A percentile compares a stretch with the other conserved stretches of the same genome.
Conservation (phyloP, 2,329 filamentous ascomycete genomes). For the Colletotrichum sp. region DNA sequence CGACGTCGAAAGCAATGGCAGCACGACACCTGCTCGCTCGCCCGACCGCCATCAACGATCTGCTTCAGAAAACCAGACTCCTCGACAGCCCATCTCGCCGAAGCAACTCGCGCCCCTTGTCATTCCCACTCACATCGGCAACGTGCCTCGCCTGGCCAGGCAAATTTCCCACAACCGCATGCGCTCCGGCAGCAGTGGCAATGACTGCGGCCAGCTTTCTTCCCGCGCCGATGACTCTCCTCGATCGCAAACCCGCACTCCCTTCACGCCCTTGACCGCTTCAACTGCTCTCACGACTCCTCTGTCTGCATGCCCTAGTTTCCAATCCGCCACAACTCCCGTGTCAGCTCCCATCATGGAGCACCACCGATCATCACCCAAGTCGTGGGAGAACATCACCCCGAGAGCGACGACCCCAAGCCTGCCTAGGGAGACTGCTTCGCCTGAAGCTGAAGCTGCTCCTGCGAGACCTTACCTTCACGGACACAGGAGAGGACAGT, state of each 20-base stretch:
- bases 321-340: conserved; percentile 35
- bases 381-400: conserved; percentile 43
- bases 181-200: conserved; percentile 47
- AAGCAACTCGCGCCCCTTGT: conserved; percentile 61
- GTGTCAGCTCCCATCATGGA: conserved; percentile 53
- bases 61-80: conserved; percentile 13
- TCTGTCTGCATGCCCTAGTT: conserved; percentile 43
- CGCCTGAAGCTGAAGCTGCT: conserved; percentile 35
- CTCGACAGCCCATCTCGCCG: conserved; percentile 48
- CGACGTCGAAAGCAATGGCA: background rate
- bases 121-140: conserved; percentile 44
- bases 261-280: conserved; percentile 49
- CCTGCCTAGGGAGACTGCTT: conserved; percentile 30
- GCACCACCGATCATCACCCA: conserved; percentile 44
- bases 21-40: background rate
- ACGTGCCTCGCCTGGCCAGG: conserved; percentile 24
- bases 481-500: conserved; percentile 57
- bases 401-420: conserved; percentile 30
- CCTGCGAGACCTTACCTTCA: conserved; percentile 24
- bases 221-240: conserved; percentile 53
- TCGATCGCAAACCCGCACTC: conserved; percentile 40
- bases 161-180: conserved; percentile 50
- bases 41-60: conserved; percentile 20
- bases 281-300: conserved; percentile 46
- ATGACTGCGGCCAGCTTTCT: conserved; percentile 43